Evolutionary conservation across 768 basidiomycete genomes (phyloP), one percentile per base, ranked within the genome.

Genomic region (Auriscalpium orientale): DNA sequence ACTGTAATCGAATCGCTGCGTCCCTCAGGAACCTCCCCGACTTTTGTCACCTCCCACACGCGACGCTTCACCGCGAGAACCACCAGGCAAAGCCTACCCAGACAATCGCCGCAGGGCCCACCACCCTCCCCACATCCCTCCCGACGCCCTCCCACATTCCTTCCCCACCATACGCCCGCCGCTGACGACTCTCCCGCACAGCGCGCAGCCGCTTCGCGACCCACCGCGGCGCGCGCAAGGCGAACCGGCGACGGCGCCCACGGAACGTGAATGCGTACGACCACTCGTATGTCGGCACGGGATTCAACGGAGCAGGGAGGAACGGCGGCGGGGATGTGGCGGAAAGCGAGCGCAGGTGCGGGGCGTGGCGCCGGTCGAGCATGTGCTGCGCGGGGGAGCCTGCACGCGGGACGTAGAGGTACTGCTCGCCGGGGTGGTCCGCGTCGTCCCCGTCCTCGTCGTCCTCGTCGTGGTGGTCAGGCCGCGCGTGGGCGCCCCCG

Each of bases 211-310:
- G 46, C 6, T 49, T 52, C 20, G 51, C 50, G 54, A 56, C 59
- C 46, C 60, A 49, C 11, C 50, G 53, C 0, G 83, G 82, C 33
- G 75, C 54, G 6, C 70, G 67, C 13, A 85, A 18, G 16, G 76
- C 73, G 57, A 87, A 64, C n/a, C 80, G 77, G 57, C 83, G 74
- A 16, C 80, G 72, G 33, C 80, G 74, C 1, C 83, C 82, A 28
- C 72, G 65, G 53, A 85, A 73, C 21, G 75, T 73, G 63, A 87
- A 86, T 16, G 78, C 73, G 74, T 78, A 80, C 18, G 77, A 74
- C 73, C 76, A 80, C 43, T 70, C 45, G 52, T 55, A 58, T 20
- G 54, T 46, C 8, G 35, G 43, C 5, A 33, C 18, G 8, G 43
- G 46, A 20, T 47, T 49, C 4, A 54, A 48, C 33, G 36, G 21